Evolutionary conservation across 495 filamentous ascomycete genomes (phyloP), one percentile per base, ranked within the genome.

Genomic region (Penicillium macrosclerotiorum): DNA sequence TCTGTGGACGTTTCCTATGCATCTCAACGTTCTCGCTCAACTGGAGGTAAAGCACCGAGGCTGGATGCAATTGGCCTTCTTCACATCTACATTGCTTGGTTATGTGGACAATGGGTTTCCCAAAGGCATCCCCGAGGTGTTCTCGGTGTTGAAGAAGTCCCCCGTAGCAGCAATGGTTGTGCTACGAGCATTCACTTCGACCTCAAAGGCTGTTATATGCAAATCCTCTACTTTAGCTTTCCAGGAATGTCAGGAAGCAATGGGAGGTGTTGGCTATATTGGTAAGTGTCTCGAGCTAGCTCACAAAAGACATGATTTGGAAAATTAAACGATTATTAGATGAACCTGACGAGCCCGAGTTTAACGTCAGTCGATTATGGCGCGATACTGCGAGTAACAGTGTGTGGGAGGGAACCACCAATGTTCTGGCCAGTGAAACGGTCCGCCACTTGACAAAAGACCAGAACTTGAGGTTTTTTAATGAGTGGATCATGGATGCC

Each of bases 401-500:
- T 31, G 86, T 88, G 39, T 88, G 85, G 82, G 85, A 88, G 56
- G 85, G 85, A 3, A 88, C 86, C 4, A 86, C 82, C 11, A 82
- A 86, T 47, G 79, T 89, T 6, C 54, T 89, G 24, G 75, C 75
- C 11, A 73, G 71, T 16, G 85, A 89, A 44, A 66, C 80, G 2
- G 67, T 86, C 18, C 60, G 77, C 6, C 73, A 77, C 6, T 42
- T 80, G 3, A 77, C 74, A 11, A 71, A 72, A 3, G 59, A 60
- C 12, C 50, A 56, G 0, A 75, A 76, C 14, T 37, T 54, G 11
- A 56, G 62, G 8, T 54, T 71, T 0, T 45, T 79, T 11, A 45
- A 52, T 4, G 60, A 58, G 7, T 49, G 79, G 53, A 66, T 59
- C 0, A 57, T 57, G 14, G 59, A 73, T 52, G 56, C 74, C 1